phyloP scores from a whole-genome alignment of 2,329 filamentous ascomycete genomes.

The Neonectria coccinea region DNA sequence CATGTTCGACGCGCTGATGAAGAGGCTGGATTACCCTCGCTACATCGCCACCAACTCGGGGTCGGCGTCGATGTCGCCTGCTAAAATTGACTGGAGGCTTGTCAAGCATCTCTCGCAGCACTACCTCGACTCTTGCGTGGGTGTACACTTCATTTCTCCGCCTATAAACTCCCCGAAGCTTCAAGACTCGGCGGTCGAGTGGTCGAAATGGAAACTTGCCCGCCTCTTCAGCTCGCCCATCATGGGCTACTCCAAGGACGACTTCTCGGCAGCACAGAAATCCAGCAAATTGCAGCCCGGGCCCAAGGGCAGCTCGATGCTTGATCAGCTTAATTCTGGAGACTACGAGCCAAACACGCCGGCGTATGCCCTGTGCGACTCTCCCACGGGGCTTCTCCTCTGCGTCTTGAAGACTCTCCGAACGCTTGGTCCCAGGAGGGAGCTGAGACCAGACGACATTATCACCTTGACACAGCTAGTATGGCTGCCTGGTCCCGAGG shows the following conservation, averaged over 20 bases:
- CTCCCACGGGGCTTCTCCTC: constrained; percentile 68
- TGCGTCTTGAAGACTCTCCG: constrained; percentile 63
- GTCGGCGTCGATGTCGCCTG: constrained; percentile 58
- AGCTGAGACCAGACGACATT: constrained; percentile 64
- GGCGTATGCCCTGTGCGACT: constrained; percentile 72
- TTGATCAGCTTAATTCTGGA: constrained; percentile 48
- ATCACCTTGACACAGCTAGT: constrained; percentile 71
- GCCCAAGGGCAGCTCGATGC: constrained; percentile 32
- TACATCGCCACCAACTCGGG: constrained; percentile 70
- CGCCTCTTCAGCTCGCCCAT: constrained; percentile 59
- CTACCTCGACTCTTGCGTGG: constrained; percentile 65
- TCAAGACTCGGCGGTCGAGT: constrained; percentile 58
- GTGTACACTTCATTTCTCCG: constrained; percentile 71
- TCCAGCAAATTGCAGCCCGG: constrained; percentile 24
- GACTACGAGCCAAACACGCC: constrained; percentile 65
- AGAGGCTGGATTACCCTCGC: constrained; percentile 65
- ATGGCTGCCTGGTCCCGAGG: constrained; percentile 76
- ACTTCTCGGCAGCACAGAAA: constrained; percentile 59
- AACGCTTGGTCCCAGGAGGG: constrained; percentile 53
- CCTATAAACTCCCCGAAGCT: constrained; percentile 62
- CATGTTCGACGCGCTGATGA: constrained; percentile 70
- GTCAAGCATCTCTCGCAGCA: constrained; percentile 60
- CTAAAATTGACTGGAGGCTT: constrained; percentile 65
- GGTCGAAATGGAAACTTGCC: constrained; percentile 69
- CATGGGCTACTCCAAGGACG: constrained; percentile 67